These are phyloP conservation scores for Clarireedia homoeocarpa DNA, from an alignment of 2,329 filamentous ascomycete genomes.

Conservation along the genomic window DNA sequence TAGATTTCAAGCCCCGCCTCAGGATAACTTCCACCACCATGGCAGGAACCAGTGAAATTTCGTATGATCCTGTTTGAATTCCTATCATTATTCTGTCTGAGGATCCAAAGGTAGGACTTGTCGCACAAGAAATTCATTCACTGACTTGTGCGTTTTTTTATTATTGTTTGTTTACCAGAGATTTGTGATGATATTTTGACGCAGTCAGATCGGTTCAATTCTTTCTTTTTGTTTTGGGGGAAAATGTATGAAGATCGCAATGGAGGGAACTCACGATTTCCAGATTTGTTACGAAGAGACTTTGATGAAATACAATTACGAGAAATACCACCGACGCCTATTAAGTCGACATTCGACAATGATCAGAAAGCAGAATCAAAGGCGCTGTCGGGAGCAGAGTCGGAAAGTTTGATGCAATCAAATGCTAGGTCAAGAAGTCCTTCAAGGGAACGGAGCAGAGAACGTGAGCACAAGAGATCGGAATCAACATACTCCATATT, in stretches of 20 bases:
- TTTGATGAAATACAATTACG: conserved; percentile 3
- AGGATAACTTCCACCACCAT: background rate
- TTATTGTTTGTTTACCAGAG: no score
- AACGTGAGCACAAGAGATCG: background rate
- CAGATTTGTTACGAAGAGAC: background rate
- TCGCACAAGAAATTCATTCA: background rate
- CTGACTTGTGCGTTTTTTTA: background rate
- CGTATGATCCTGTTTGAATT: background rate
- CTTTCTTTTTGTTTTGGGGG: no score
- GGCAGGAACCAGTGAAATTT: background rate
- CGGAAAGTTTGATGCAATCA: background rate
- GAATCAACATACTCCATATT: conserved; percentile 6
- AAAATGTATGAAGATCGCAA: conserved; percentile 3
- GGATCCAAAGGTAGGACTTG: background rate
- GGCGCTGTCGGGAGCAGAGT: background rate
- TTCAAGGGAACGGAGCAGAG: background rate
- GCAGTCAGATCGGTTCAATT: background rate
- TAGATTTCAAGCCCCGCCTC: background rate
- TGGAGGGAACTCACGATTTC: background rate
- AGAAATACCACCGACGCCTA: conserved; percentile 6
- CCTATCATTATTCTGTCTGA: background rate
- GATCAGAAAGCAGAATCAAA: background rate
- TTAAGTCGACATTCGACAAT: background rate
- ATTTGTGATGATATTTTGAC: background rate
- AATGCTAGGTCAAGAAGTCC: background rate